phyloP scores from a whole-genome alignment of 2,329 filamentous ascomycete genomes.

The Diaporthe eres region DNA sequence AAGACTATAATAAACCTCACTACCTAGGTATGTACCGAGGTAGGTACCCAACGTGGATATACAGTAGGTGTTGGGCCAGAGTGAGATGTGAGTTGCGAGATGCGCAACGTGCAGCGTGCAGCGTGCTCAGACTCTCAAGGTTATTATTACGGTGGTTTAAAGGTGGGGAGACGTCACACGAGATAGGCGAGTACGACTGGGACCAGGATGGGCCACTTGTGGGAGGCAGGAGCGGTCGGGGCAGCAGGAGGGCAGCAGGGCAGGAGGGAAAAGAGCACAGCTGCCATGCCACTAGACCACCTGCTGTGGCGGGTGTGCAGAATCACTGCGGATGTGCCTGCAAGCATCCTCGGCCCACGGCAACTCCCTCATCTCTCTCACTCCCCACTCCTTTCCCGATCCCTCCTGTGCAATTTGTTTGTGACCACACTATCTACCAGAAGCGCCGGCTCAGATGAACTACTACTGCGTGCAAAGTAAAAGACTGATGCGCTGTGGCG shows the following conservation, averaged over 20 bases:
- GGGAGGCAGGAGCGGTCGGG: background rate
- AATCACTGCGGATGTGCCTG: background rate
- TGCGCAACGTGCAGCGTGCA: conserved; percentile 21
- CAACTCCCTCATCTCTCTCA: background rate
- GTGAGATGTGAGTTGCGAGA: conserved; percentile 7
- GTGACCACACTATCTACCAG: background rate
- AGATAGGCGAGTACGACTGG: conserved; percentile 33
- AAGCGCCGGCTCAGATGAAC: background rate
- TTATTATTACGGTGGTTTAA: background rate
- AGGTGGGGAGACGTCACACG: conserved; percentile 35
- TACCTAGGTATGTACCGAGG: background rate
- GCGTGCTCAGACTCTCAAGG: no score
- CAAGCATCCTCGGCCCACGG: conserved; percentile 7
- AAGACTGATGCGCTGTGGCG: background rate
- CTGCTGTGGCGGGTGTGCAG: background rate
- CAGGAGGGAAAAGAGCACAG: background rate
- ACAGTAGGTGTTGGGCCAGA: background rate
- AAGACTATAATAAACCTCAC: background rate
- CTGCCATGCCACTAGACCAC: background rate
- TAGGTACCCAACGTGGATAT: background rate
- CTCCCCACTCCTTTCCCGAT: background rate
- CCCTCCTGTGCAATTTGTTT: background rate
- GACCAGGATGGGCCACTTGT: background rate
- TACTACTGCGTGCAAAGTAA: background rate
- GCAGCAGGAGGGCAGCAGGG: no score